Conservation (phyloP, 331 rosid species). For the Pyrus hybrid region DNA sequence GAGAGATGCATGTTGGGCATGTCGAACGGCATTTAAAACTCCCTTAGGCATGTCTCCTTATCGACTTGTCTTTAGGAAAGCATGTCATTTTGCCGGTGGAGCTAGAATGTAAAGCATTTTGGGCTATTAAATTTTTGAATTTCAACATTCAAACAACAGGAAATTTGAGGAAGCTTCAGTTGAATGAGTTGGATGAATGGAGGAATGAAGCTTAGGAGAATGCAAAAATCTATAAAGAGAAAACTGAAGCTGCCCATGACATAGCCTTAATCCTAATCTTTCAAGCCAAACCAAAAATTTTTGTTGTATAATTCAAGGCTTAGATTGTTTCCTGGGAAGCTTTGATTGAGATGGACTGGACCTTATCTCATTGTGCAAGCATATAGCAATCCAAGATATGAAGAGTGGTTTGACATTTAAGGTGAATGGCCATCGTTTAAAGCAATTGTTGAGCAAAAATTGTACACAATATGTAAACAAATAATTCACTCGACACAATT, state of each 20-base stretch:
- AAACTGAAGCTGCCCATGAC: not conserved
- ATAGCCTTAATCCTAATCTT: too few species aligned
- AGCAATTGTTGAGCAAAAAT: too few species aligned
- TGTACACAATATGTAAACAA: too few species aligned
- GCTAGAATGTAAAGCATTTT: not conserved
- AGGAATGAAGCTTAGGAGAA: not conserved
- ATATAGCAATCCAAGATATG: too few species aligned
- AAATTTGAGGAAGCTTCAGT: not conserved
- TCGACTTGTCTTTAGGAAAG: not conserved
- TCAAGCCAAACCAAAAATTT: not conserved
- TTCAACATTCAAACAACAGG: not conserved
- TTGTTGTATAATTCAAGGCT: not conserved
- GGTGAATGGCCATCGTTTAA: too few species aligned
- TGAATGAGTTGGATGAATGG: not conserved
- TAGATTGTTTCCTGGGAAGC: not conserved
- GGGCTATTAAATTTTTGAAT: not conserved
- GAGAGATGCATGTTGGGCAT: not conserved
- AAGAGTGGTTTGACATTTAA: too few species aligned
- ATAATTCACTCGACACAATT: too few species aligned
- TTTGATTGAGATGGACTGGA: not conserved
- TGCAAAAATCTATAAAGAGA: not conserved
- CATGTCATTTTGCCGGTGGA: not conserved
- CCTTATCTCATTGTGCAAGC: too few species aligned
- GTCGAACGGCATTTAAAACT: not conserved
- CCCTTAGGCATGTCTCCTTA: not conserved